Percentiles rank a stretch among this genome's conserved stretches.
phyloP scores from a whole-genome alignment of 495 filamentous ascomycete species.

The Penicillium soppii region DNA sequence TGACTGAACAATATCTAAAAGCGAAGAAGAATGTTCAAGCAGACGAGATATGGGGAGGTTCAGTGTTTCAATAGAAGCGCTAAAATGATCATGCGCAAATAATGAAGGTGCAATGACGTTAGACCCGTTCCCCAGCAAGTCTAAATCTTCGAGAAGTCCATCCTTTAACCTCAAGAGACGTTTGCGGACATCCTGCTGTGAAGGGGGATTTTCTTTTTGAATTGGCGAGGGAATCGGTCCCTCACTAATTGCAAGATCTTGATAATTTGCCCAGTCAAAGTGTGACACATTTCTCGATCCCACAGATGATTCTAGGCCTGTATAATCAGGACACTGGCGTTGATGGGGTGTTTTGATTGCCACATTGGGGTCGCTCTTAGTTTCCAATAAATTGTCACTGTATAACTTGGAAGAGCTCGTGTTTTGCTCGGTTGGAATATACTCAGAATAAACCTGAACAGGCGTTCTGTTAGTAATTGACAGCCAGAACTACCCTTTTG shows the following conservation, averaged over 20 bases:
- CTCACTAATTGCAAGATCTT: not conserved
- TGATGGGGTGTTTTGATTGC: no score
- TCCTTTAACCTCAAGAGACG: slow-evolving; percentile 14
- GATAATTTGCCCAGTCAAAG: not conserved
- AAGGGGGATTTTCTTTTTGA: not conserved
- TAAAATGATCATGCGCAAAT: not conserved
- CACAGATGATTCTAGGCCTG: not conserved
- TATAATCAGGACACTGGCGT: no score
- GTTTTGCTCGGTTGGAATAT: no score
- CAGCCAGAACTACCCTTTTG: no score
- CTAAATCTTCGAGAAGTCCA: slow-evolving; percentile 20
- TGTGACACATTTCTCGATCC: not conserved
- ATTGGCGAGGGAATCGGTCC: not conserved
- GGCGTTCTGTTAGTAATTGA: not conserved
- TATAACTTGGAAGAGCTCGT: no score
- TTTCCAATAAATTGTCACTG: no score
- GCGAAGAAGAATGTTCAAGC: slow-evolving; percentile 16
- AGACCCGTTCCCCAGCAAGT: slow-evolving; percentile 6
- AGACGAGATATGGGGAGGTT: slow-evolving; percentile 21
- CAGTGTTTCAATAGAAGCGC: not conserved
- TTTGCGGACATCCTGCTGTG: not conserved
- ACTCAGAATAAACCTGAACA: no score
- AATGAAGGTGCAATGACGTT: not conserved
- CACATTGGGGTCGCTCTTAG: no score
- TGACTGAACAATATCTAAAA: slow-evolving; percentile 15